Evolutionary conservation across 176 grass and related monocot genomes (phyloP).

Genomic region (Areca catechu): DNA sequence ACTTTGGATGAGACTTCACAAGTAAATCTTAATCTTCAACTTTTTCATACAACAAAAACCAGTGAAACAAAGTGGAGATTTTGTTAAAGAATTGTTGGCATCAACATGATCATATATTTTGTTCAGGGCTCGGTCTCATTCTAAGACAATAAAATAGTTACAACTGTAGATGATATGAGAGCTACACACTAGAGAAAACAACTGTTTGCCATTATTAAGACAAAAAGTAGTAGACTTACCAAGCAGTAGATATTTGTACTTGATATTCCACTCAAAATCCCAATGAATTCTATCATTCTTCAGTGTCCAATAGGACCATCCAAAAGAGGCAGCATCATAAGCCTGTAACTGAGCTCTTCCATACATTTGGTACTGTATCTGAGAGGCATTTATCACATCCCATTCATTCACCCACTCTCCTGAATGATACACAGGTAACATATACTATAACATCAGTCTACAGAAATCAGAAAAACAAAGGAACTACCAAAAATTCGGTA

Average conservation of each 20-base stretch:
- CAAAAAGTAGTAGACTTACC: conserved; percentile 19
- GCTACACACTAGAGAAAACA: too few relatives aligned
- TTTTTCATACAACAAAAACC: too few relatives aligned
- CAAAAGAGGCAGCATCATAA: conserved; percentile 73
- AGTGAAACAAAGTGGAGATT: too few relatives aligned
- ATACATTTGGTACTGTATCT: conserved; percentile 62
- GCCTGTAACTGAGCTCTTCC: conserved; percentile 69
- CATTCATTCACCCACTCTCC: conserved; percentile 98
- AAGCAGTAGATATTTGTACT: conserved; percentile 49
- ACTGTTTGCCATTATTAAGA: not conserved
- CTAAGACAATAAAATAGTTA: too few relatives aligned
- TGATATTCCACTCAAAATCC: conserved; percentile 82
- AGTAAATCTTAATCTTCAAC: too few relatives aligned
- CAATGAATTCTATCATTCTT: conserved; percentile 70
- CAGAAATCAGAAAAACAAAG: conserved; percentile 11
- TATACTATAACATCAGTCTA: not conserved
- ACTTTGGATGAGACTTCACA: too few relatives aligned
- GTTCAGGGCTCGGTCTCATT: too few relatives aligned
- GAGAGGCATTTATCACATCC: conserved; percentile 53
- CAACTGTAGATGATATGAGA: too few relatives aligned
- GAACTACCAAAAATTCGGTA: too few relatives aligned
- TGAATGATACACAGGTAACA: conserved; percentile 18
- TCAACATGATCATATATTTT: too few relatives aligned
- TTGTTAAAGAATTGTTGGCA: too few relatives aligned
- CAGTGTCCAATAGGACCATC: conserved; percentile 88